Evolutionary conservation across 2,329 filamentous ascomycete genomes (phyloP).

Genomic region (Bisporella sp.): DNA sequence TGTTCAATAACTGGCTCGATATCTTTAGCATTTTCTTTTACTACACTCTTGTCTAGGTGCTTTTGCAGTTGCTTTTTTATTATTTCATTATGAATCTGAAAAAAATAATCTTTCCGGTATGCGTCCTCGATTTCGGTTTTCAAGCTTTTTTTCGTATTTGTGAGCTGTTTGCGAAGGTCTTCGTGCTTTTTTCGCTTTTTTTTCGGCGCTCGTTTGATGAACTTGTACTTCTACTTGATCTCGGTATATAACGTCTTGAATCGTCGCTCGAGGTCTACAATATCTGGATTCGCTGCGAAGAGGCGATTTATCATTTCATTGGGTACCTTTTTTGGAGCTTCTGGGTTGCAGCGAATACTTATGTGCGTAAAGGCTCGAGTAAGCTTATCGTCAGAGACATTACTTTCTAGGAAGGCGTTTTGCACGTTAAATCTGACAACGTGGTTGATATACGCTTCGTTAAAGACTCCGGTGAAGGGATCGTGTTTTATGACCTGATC

Average conservation of each 20-base stretch:
- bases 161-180: slow-evolving; percentile 9
- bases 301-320: slow-evolving; percentile 7
- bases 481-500: slow-evolving; percentile 1
- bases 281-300: slow-evolving; percentile 10
- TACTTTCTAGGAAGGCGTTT: slow-evolving; percentile 11
- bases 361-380: slow-evolving; percentile 14
- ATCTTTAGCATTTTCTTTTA: background rate
- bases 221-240: slow-evolving; percentile 15
- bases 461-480: background rate
- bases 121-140: background rate
- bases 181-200: slow-evolving; percentile 5
- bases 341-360: slow-evolving; percentile 12
- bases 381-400: slow-evolving; percentile 9
- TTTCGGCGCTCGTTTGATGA: slow-evolving; percentile 12
- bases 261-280: slow-evolving; percentile 10
- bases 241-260: slow-evolving; percentile 7
- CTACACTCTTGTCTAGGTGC: background rate
- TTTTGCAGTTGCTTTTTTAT: slow-evolving; percentile 13
- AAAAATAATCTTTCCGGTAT: slow-evolving; percentile 13
- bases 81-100: slow-evolving; percentile 11
- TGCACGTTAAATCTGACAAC: slow-evolving; percentile 13
- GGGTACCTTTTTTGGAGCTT: slow-evolving; percentile 12
- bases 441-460: slow-evolving; percentile 10
- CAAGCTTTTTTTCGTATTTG: slow-evolving; percentile 9
- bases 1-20: slow-evolving; percentile 9